phyloP scores from a whole-genome alignment of 345 rosid genomes.

The Theobroma cacao region DNA sequence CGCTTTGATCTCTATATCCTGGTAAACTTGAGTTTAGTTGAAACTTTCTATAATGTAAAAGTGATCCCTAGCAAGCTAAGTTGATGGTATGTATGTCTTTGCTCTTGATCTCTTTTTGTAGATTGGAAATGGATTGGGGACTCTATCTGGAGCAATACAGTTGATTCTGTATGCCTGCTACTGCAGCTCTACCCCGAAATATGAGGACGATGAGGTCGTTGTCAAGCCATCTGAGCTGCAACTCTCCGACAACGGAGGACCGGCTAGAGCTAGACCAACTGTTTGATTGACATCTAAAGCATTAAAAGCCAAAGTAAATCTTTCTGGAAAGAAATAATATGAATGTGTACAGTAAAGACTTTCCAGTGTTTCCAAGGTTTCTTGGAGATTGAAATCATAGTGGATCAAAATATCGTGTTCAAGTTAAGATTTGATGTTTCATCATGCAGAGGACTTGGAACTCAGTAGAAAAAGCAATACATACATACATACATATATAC shows the following conservation, averaged over 20 bases:
- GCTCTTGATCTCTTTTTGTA: conserved; percentile 21
- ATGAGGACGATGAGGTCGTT: background rate
- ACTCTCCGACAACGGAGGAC: background rate
- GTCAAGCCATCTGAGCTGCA: conserved; percentile 19
- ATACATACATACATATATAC: too few species aligned
- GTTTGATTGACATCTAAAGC: background rate
- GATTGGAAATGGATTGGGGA: conserved; percentile 64
- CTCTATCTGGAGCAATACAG: conserved; percentile 34
- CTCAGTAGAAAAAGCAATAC: too few species aligned
- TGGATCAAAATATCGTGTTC: too few species aligned
- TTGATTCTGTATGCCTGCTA: conserved; percentile 38
- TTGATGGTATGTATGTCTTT: too few species aligned
- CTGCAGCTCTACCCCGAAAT: conserved; percentile 30
- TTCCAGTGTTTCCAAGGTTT: background rate
- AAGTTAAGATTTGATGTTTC: background rate
- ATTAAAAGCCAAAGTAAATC: background rate
- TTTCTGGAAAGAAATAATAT: background rate
- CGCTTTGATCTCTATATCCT: conserved; percentile 40
- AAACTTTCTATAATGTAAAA: too few species aligned
- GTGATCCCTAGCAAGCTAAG: too few species aligned
- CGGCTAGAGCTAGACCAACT: background rate
- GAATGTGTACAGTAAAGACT: background rate
- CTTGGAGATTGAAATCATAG: background rate
- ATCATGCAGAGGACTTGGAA: too few species aligned
- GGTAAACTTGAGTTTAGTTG: too few species aligned